These are phyloP conservation scores for Teunomyces pallodes DNA, from an alignment of 805 yeast species.

Conservation along the genomic window DNA sequence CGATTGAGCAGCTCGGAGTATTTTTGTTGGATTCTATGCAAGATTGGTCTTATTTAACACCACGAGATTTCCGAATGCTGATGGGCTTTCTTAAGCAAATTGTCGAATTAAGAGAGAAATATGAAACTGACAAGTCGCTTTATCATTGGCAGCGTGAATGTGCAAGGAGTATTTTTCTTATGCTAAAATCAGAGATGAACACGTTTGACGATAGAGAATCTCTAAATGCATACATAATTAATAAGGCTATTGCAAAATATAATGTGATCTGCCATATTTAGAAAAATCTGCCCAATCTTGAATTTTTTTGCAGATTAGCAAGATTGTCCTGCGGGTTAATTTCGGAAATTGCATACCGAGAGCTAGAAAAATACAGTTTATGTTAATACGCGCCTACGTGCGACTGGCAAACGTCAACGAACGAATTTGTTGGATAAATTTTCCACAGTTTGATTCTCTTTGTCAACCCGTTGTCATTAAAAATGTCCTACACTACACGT, in stretches of 20 bases:
- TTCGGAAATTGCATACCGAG: not conserved
- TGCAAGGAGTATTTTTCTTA: slow-evolving; percentile 50
- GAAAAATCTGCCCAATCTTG: not conserved
- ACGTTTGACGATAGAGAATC: slow-evolving; percentile 11
- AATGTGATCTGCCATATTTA: not conserved
- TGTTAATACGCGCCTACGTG: not conserved
- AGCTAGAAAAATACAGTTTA: not conserved
- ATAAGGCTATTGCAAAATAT: slow-evolving; percentile 1
- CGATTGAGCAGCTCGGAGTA: slow-evolving; percentile 38
- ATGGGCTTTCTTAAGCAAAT: slow-evolving; percentile 10
- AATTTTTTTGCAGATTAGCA: slow-evolving; percentile 1
- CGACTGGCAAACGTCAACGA: not conserved
- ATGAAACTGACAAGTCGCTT: not conserved
- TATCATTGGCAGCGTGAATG: slow-evolving; percentile 41
- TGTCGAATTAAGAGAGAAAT: not conserved
- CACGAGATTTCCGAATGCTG: slow-evolving; percentile 20
- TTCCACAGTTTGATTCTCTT: not conserved
- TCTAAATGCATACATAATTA: not conserved
- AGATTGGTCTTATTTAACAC: slow-evolving; percentile 18
- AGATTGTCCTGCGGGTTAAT: not conserved
- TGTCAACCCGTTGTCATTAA: slow-evolving; percentile 1
- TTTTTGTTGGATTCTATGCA: slow-evolving; percentile 34
- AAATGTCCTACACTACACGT: slow-evolving; percentile 81
- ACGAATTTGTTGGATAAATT: not conserved
- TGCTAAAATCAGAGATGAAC: slow-evolving; percentile 59